Base-by-base conservation (phyloP, 306 rosid species). In the Gynostemma pentaphyllum region DNA sequence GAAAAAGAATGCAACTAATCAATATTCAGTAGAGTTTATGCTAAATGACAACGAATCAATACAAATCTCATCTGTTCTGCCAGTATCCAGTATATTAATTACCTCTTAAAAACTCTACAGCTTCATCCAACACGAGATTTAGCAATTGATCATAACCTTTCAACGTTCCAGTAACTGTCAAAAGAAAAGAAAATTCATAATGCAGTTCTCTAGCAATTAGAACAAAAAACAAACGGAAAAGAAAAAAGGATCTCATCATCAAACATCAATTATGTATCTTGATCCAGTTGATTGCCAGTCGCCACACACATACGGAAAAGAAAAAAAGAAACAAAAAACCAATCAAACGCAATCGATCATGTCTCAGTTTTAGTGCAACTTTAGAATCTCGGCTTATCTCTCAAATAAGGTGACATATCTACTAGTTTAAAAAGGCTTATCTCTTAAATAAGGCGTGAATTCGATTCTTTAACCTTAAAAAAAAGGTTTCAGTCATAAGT, bases 71-170 rank as follows among this genome's bases (percentile, higher is more conserved):
- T 60, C 1, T 21, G 41, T 60, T 59, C 47, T 12, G 6, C 32
- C 34, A 39, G 34, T 21, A 60, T 36, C 29, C 32, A 59, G 32
- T 37, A 37, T 21, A 72, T 42, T 62, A 44, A 21, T 56, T 74
- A 92, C 99, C 99, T 84, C 99, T 82, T 9, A 86, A 60, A 79
- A 86, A 92, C 75, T 92, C 99, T 9, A 88, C 71, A 19, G 96
- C 94, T 79, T 92, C 99, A 56, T 92, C 99, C 19, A 92, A 74
- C 39, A 92, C 96, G 69, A 92, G 99, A 73, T 92, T 92, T 32
- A 92, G 85, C 64, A 92, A 76, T 79, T 92, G 98, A 71, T 92
- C 98, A 71, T 92, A 92, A 61, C 96, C 98, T 81, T 92, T 92
- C 2, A 92, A 79, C 68, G 96, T 92, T 40, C 99, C 99, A 30